Evolutionary conservation across 1,284 basidiomycete species (phyloP), one percentile per base, ranked within the genome.

Genomic region (Boletus subluridellus): DNA sequence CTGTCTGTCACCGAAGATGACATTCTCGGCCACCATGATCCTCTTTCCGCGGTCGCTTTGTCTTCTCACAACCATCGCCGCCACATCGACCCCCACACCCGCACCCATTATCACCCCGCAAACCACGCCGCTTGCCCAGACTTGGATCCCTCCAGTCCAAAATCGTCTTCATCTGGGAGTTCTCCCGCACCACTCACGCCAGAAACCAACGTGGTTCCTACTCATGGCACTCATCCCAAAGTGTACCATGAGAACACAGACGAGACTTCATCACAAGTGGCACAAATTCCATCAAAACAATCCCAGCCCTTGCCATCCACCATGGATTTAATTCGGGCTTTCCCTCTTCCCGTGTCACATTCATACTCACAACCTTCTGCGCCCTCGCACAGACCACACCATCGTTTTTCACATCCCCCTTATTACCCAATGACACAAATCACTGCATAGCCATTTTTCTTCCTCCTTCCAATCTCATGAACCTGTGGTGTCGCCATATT

Each of bases 1-100:
- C 78, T 89, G 49, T 76, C 77, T 60, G 70, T 89, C 60, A 76
- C 78, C 58, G 87, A 90, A 64, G 76, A 77, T 55, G 87, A 89
- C 65, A 65, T 89, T 62, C 78, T 88, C 57, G 77, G 77, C 48
- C 84, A 87, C 69, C 83, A 87, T 58, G 79, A 82, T 56, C 71
- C 78, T 37, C 73, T 87, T 53, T 77, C 80, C 52, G 76, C 78
- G n/a, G 65, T 78, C 49, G 64, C 71, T 3, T 55, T 72, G 39
- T 63, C 72, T 38, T 62, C 44, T 30, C 68, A 69, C 65, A 64
- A 58, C 53, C 69, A 70, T 54, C 69, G 59, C 50, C 67, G 60
- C 59, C 66, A 66, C 26, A 60, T 54, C 51, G 60, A 63, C 55
- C 65, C 62, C 55, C 64, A 66, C 65, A 55, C 58, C 37, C 58